Evolutionary conservation across 2,329 filamentous ascomycete genomes (phyloP).

Genomic region (Arthrinium phaeospermum): DNA sequence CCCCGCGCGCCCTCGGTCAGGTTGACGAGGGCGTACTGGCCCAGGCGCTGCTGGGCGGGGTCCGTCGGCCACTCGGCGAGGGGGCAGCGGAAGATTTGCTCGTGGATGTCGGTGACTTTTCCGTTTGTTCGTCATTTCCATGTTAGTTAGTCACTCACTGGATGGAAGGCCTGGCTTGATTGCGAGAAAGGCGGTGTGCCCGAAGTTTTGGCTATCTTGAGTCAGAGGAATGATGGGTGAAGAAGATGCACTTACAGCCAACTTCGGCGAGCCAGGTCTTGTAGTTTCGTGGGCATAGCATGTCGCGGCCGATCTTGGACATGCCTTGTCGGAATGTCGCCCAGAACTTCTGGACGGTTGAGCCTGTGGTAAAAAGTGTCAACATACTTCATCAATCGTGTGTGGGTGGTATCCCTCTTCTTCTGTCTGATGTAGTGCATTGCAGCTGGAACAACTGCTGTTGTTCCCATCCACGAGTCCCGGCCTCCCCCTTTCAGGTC

Average conservation of each 20-base stretch:
- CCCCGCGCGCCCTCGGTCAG: constrained; percentile 20
- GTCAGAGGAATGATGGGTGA: background rate
- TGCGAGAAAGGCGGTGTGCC: too few species aligned
- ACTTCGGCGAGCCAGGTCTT: constrained; percentile 21
- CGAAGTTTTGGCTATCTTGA: background rate
- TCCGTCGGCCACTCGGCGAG: constrained; percentile 14
- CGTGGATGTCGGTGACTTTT: constrained; percentile 19
- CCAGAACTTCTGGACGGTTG: constrained; percentile 17
- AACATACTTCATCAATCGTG: background rate
- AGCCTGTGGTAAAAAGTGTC: background rate
- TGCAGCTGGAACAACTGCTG: background rate
- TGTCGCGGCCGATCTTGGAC: constrained; percentile 17
- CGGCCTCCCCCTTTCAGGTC: too few species aligned
- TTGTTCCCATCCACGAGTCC: too few species aligned
- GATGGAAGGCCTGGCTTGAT: background rate
- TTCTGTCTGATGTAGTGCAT: background rate
- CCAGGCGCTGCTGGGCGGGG: background rate
- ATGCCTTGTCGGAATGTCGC: constrained; percentile 5
- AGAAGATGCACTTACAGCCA: constrained; percentile 19
- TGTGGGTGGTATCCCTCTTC: background rate
- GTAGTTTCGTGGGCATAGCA: constrained; percentile 14
- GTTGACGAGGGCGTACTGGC: constrained; percentile 20
- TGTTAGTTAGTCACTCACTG: background rate
- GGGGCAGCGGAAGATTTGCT: constrained; percentile 17
- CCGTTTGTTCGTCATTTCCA: background rate